These are phyloP conservation scores for Mycena rebaudengoi DNA, from an alignment of 768 basidiomycete genomes.

Conservation along the genomic window DNA sequence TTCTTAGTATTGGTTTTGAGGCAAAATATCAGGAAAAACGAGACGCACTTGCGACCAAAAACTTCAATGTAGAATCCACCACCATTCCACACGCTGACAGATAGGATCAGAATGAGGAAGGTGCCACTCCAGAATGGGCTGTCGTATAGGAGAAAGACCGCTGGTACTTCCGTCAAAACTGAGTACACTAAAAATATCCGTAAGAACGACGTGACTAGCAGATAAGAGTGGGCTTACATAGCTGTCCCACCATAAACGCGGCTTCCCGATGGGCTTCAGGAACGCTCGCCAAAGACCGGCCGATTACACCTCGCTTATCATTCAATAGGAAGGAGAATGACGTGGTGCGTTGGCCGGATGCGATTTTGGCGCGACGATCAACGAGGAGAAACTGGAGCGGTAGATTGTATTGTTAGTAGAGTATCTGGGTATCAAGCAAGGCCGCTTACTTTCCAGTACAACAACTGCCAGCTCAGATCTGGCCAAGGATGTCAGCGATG, in stretches of 20 bases:
- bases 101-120: slow-evolving; percentile 84
- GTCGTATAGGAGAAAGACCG: slow-evolving; percentile 84
- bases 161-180: slow-evolving; percentile 85
- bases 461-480: slow-evolving; percentile 93
- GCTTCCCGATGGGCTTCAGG: slow-evolving; percentile 68
- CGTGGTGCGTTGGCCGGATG: slow-evolving; percentile 90
- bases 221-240: slow-evolving; percentile 50
- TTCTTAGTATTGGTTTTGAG: slow-evolving; percentile 1
- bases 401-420: slow-evolving; percentile 1
- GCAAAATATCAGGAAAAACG: neutral
- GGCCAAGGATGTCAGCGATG: slow-evolving; percentile 25
- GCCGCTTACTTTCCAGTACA: slow-evolving; percentile 86
- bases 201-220: slow-evolving; percentile 8
- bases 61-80: slow-evolving; percentile 97
- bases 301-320: slow-evolving; percentile 87
- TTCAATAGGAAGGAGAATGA: slow-evolving; percentile 90
- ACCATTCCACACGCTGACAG: slow-evolving; percentile 94
- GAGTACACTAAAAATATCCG: slow-evolving; percentile 68
- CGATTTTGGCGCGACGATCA: slow-evolving; percentile 88
- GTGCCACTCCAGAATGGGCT: slow-evolving; percentile 78
- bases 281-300: slow-evolving; percentile 69
- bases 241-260: slow-evolving; percentile 87
- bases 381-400: slow-evolving; percentile 78
- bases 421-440: neutral
- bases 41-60: slow-evolving; percentile 90